Evolutionary conservation across 352 stramenopile genomes (phyloP).

Genomic region (Peronospora belbahrii): DNA sequence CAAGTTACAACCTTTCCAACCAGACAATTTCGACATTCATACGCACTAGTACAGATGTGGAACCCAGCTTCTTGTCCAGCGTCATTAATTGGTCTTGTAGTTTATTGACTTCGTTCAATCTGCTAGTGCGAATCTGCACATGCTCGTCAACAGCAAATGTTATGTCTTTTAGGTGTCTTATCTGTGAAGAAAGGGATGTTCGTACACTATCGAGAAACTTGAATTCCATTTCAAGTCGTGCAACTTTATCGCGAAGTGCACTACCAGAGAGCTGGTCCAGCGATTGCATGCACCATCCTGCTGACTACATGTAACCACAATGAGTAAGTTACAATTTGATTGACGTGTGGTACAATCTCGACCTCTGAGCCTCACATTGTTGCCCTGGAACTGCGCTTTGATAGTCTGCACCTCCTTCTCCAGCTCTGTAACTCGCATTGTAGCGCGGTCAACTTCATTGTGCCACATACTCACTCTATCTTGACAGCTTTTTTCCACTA

Average conservation of each 20-base stretch:
- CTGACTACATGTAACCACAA: conserved; percentile 6
- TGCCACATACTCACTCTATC: conserved; percentile 10
- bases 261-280: conserved; percentile 9
- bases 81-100: conserved; percentile 12
- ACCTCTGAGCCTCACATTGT: conserved; percentile 17
- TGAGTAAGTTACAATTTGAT: not conserved
- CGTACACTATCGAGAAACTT: conserved; percentile 34
- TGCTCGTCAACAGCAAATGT: not conserved
- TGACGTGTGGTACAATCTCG: not conserved
- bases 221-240: conserved; percentile 32
- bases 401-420: conserved; percentile 31
- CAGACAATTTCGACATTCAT: not conserved
- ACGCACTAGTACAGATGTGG: conserved; percentile 15
- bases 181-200: not conserved
- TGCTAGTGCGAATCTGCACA: conserved; percentile 20
- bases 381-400: conserved; percentile 26
- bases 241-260: conserved; percentile 27
- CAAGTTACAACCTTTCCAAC: not conserved
- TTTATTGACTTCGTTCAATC: conserved; percentile 16
- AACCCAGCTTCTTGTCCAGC: conserved; percentile 25
- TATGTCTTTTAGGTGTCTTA: too few species aligned
- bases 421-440: conserved; percentile 12
- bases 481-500: conserved; percentile 17
- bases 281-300: conserved; percentile 9
- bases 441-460: conserved; percentile 5